A percentile compares a stretch with the other conserved stretches of the same genome.
phyloP scores from a whole-genome alignment of 78 protist species.

The Dictyostelium discoideum region dicty_2.7 NC_007088.5:3748501-3749000 shows the following conservation, averaged over 20 bases:
- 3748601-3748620: constrained; percentile 22
- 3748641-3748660: constrained; percentile 89
- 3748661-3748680: constrained; percentile 86
- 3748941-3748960: constrained; percentile 59
- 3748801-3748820: no score
- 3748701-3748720: constrained; percentile 85
- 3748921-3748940: background rate
- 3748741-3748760: background rate
- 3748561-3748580: constrained; percentile 92
- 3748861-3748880: background rate
- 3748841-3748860: background rate
- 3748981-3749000: constrained; percentile 6
- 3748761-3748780: no score
- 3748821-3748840: no score
- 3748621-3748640: constrained; percentile 81
- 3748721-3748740: constrained; percentile 47
- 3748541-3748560: constrained; percentile 92
- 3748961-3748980: constrained; percentile 7
- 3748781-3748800: no score
- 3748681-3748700: constrained; percentile 63
- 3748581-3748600: constrained; percentile 61
- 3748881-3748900: background rate
- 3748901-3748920: background rate
- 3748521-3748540: constrained; percentile 68
- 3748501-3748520: constrained; percentile 39